Base-by-base conservation (phyloP, 108 stramenopile genomes). In the Nitzschia sp. region DNA sequence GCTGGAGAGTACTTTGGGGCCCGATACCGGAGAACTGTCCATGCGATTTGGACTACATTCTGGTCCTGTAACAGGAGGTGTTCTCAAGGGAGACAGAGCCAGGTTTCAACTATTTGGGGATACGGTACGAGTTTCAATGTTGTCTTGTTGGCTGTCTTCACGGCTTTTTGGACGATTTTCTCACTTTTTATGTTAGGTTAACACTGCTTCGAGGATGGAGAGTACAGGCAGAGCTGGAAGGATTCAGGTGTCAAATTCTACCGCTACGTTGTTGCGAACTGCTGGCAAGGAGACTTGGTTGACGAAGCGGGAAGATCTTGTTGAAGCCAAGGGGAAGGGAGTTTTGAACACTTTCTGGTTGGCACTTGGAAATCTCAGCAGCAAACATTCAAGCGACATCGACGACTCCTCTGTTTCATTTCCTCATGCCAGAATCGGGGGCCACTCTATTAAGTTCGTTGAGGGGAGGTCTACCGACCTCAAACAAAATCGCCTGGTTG, bases 1-100 rank as follows among this genome's bases (percentile, higher is more conserved):
- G 2, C 34, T 69, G 2, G 68, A 58, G 17, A 29, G 29, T 7
- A 42, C 44, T 19, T 57, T 69, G 12, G 68, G 68, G 2, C 51
- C 51, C 2, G 65, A 65, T 8, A 56, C 68, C 6, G 48, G 48
- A 6, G 68, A 69, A 8, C 48, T 69, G 46, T 17, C 41, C 0
- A 64, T 85, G 65, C 41, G 84, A n/a, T 57, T 82, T 51, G 84
- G 84, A 10, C 43, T 85, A 6, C 76, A 85, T 59, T 68, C 65
- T 39, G 84, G 84, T 0, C 52, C 76, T 20, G 57, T 59, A 0
- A 69, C 68, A n/a, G 68, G 57, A 8, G 68, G 68, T 10, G 57
- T 69, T 17, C 57, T 69, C 20, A 51, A 50, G 40, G 68, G 68
- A 37, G 51, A 69, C 8, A 22, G 48, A 15, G 50, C 57, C 10